Evolutionary conservation across 2,329 filamentous ascomycete genomes (phyloP).

Genomic region (Calycina herbarum): DNA sequence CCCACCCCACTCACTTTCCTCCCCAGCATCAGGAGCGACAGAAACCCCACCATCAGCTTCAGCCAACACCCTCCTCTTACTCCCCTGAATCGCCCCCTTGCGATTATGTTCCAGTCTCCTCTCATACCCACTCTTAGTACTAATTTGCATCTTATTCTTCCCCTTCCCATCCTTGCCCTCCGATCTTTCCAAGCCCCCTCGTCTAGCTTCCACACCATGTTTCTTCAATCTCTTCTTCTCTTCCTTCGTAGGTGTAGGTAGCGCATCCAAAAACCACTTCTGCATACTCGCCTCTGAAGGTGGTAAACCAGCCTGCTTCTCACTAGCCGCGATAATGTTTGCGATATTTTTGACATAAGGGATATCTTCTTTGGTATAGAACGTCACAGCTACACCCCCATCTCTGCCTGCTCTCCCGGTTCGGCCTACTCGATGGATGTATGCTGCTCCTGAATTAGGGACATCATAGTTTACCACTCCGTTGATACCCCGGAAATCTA

Average conservation of each 20-base stretch:
- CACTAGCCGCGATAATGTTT: slow-evolving; percentile 83
- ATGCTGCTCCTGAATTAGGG: slow-evolving; percentile 83
- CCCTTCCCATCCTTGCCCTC: slow-evolving; percentile 36
- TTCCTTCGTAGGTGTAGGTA: slow-evolving; percentile 81
- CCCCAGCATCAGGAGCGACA: slow-evolving; percentile 22
- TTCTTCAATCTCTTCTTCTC: slow-evolving; percentile 81
- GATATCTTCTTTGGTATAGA: slow-evolving; percentile 95
- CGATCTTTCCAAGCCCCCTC: slow-evolving; percentile 43
- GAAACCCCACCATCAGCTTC: slow-evolving; percentile 29
- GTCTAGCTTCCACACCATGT: slow-evolving; percentile 74
- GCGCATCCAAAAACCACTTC: slow-evolving; percentile 83
- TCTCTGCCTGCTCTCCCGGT: slow-evolving; percentile 86
- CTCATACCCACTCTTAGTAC: slow-evolving; percentile 78
- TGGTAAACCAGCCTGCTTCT: slow-evolving; percentile 63
- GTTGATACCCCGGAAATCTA: slow-evolving; percentile 94
- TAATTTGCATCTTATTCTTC: slow-evolving; percentile 59
- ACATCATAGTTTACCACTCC: slow-evolving; percentile 98
- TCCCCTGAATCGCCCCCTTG: slow-evolving; percentile 61
- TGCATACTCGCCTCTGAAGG: slow-evolving; percentile 62
- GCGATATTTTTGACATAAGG: slow-evolving; percentile 87
- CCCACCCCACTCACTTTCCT: slow-evolving; percentile 47
- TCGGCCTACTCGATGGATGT: slow-evolving; percentile 90
- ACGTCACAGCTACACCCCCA: slow-evolving; percentile 86
- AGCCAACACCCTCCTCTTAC: slow-evolving; percentile 52
- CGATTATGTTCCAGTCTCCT: slow-evolving; percentile 66